Evolutionary conservation across 371 early-diverging fungal species (phyloP).

Genomic region (Lichtheimia hyalospora): DNA sequence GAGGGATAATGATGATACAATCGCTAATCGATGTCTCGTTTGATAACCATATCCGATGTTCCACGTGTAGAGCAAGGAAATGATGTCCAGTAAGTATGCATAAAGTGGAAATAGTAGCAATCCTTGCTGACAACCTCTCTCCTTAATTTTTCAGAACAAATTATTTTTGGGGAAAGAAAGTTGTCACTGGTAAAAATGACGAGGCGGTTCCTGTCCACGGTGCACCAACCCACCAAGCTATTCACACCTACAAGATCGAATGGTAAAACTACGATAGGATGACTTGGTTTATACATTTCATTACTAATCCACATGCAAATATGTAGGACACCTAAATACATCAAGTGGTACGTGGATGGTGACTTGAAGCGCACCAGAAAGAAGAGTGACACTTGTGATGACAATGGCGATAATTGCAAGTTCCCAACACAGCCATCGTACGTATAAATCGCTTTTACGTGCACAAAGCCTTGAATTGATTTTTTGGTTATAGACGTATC

Average conservation of each 20-base stretch:
- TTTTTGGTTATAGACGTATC: slow-evolving; percentile 23
- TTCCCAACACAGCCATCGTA: slow-evolving; percentile 43
- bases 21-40: neutral
- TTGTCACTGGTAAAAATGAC: slow-evolving; percentile 33
- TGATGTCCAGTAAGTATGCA: slow-evolving; percentile 5
- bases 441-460: neutral
- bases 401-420: slow-evolving; percentile 17
- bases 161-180: slow-evolving; percentile 33
- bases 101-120: neutral
- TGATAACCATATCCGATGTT: neutral
- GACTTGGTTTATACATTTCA: neutral
- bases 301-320: neutral
- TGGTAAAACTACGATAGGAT: slow-evolving; percentile 16
- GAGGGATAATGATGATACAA: no score
- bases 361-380: slow-evolving; percentile 18
- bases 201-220: slow-evolving; percentile 17
- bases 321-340: slow-evolving; percentile 30
- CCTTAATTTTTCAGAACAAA: slow-evolving; percentile 24
- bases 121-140: no score
- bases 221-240: slow-evolving; percentile 17
- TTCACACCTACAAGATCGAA: slow-evolving; percentile 33
- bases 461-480: no score
- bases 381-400: slow-evolving; percentile 18
- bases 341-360: slow-evolving; percentile 45
- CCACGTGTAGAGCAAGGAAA: slow-evolving; percentile 4